These are phyloP conservation scores for Diplodia sapinea DNA, from an alignment of 2,329 filamentous ascomycete genomes.

Conservation along the genomic window DNA sequence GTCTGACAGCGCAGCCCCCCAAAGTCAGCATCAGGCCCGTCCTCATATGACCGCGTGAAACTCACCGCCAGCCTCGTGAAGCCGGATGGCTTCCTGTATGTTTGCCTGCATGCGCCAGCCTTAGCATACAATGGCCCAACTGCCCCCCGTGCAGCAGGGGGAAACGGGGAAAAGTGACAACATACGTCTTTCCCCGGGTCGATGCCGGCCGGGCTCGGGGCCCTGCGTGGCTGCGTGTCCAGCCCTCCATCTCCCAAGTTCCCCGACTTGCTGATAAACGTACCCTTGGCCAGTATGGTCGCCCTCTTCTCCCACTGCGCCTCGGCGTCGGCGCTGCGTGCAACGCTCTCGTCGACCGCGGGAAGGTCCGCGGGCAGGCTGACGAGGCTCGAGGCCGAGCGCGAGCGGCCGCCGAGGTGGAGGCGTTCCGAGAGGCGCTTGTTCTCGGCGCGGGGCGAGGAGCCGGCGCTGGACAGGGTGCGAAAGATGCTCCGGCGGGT, in stretches of 20 bases:
- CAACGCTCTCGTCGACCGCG: slow-evolving; percentile 62
- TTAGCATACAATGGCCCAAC: slow-evolving; percentile 17
- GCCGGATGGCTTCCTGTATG: slow-evolving; percentile 92
- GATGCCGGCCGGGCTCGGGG: slow-evolving; percentile 46
- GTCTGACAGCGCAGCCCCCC: slow-evolving; percentile 51
- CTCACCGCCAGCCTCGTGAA: slow-evolving; percentile 79
- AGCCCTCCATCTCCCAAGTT: slow-evolving; percentile 10
- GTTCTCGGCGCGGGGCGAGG: slow-evolving; percentile 38
- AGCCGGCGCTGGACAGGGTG: slow-evolving; percentile 38
- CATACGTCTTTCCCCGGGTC: slow-evolving; percentile 49
- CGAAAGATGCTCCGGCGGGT: slow-evolving; percentile 39
- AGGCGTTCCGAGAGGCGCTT: slow-evolving; percentile 71
- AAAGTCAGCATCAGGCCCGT: slow-evolving; percentile 33
- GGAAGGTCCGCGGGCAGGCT: slow-evolving; percentile 82
- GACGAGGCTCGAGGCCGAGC: slow-evolving; percentile 64
- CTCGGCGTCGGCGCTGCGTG: slow-evolving; percentile 53
- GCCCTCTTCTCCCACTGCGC: slow-evolving; percentile 91
- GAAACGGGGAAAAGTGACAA: not conserved
- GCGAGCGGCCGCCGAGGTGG: slow-evolving; percentile 62
- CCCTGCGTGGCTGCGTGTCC: slow-evolving; percentile 32
- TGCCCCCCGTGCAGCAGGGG: not conserved
- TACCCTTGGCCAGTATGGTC: slow-evolving; percentile 77
- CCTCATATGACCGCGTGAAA: slow-evolving; percentile 30
- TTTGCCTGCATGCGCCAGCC: slow-evolving; percentile 52
- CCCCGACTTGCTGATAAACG: slow-evolving; percentile 47